These are phyloP conservation scores for Fusarium cicatricum DNA, from an alignment of 2,329 filamentous ascomycete species.

Conservation along the genomic window DNA sequence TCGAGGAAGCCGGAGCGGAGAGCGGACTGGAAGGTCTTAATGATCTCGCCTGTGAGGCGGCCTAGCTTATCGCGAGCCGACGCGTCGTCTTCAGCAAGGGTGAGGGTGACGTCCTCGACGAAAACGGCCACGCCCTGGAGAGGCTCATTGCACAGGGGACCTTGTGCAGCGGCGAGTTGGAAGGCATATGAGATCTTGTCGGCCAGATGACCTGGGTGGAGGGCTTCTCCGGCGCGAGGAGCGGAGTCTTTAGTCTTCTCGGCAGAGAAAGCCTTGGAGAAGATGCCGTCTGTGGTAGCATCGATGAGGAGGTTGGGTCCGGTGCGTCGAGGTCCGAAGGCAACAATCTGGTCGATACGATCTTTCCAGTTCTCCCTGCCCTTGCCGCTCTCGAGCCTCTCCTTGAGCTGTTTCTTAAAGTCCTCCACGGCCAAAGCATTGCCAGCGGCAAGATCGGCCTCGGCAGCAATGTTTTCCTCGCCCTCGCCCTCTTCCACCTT, in stretches of 20 bases:
- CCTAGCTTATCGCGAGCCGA: conserved; percentile 73
- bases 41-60: conserved; percentile 89
- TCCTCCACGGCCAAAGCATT: conserved; percentile 75
- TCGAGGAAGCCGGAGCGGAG: conserved; percentile 89
- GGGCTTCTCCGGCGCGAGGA: conserved; percentile 56
- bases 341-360: conserved; percentile 81
- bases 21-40: conserved; percentile 85
- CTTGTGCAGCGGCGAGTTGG: conserved; percentile 88
- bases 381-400: conserved; percentile 74
- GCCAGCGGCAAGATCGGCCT: conserved; percentile 66
- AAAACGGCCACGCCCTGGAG: conserved; percentile 93
- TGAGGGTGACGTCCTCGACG: conserved; percentile 78
- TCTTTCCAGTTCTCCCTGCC: conserved; percentile 78
- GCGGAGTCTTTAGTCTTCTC: conserved; percentile 45
- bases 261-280: conserved; percentile 71
- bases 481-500: conserved; percentile 49
- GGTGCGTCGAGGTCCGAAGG: conserved; percentile 85
- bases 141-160: conserved; percentile 90
- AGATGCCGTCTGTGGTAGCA: conserved; percentile 74
- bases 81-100: conserved; percentile 61
- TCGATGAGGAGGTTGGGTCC: conserved; percentile 94
- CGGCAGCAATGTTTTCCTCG: conserved; percentile 55
- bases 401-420: conserved; percentile 76
- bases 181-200: conserved; percentile 96
- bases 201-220: conserved; percentile 74